Evolutionary conservation across 2,329 filamentous ascomycete species (phyloP), one percentile per base, ranked within the genome.

Genomic region (Macrophomina tecta): DNA sequence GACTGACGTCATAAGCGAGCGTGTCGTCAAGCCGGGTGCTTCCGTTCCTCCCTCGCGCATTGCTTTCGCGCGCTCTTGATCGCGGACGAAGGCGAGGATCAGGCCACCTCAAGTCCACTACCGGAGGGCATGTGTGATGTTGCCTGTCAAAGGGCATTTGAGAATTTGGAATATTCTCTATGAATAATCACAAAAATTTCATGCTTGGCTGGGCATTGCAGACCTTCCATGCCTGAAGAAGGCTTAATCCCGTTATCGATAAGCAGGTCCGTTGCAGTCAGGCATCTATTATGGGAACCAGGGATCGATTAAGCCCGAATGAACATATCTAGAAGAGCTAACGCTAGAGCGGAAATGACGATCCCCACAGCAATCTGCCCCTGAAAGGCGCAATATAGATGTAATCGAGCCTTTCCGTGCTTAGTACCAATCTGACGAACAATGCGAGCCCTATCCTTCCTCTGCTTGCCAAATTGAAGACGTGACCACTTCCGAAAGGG

Each of bases 291-390:
- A 38, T 62, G 42, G 38, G 46, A 34, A 49, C 38, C 42, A 49
- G 58, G 32, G 49, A 34, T 62, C 58, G n/a, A 34, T 36, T 62
- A 62, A 49, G 42, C 42, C 18, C 28, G 45, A 49, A 18, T 38
- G n/a, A n/a, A 49, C 14, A 23, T 38, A 62, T 62, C 23, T 49
- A 36, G 32, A 36, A 30, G 16, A 23, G 32, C 58, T 28, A 49
- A 36, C 23, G 32, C 28, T 23, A 34, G 38, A 16, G 42, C n/a
- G 18, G 5, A 16, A 23, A 38, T 18, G 16, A 12, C 16, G 49
- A 62, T 28, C 58, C 23, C 58, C 58, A 49, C 58, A 23, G 58
- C 45, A 49, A 62, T 62, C 58, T 62, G n/a, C 58, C 42, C 58
- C 58, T 62, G 16, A 62, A 11, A 32, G 30, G 45, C 9, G n/a